Evolutionary conservation across 352 stramenopile species (phyloP).

Genomic region (Paralagenidium karlingii): DNA sequence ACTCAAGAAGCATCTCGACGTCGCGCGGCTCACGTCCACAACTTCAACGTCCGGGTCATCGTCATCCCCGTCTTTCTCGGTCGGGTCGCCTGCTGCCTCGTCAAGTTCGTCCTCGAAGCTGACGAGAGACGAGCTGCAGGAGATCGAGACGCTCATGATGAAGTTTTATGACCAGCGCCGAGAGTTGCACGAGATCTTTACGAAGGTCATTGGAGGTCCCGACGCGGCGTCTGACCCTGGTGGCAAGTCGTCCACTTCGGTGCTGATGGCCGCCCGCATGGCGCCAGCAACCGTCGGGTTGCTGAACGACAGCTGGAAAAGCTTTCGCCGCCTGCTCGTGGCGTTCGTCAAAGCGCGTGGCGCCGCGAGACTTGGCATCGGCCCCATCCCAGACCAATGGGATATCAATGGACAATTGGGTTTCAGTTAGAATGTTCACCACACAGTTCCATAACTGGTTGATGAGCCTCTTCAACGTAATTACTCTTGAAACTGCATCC

Average conservation of each 20-base stretch:
- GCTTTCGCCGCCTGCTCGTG: slow-evolving; percentile 56
- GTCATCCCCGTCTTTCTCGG: too few species aligned
- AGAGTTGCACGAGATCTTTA: slow-evolving; percentile 4
- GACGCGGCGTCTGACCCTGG: too few species aligned
- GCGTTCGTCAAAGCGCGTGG: slow-evolving; percentile 41
- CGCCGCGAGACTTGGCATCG: slow-evolving; percentile 27
- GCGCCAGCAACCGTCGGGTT: slow-evolving; percentile 13
- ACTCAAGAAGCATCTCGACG: slow-evolving; percentile 4
- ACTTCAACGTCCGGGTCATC: too few species aligned
- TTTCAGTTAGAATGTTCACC: too few species aligned
- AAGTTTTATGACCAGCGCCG: slow-evolving; percentile 1
- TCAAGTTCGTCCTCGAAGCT: too few species aligned
- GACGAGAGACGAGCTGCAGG: background rate
- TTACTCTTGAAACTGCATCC: too few species aligned
- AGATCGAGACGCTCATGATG: background rate
- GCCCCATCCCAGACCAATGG: slow-evolving; percentile 53
- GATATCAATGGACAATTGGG: too few species aligned
- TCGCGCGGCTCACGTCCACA: too few species aligned
- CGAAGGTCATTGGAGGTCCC: slow-evolving; percentile 9
- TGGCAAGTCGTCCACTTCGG: too few species aligned
- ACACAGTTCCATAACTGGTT: too few species aligned
- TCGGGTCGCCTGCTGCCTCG: too few species aligned
- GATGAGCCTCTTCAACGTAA: too few species aligned
- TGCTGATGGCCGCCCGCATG: slow-evolving; percentile 20
- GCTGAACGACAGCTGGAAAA: slow-evolving; percentile 61